Evolutionary conservation across 306 rosid genomes (phyloP), one percentile per base, ranked within the genome.

Genomic region (Trifolium fragiferum): DNA sequence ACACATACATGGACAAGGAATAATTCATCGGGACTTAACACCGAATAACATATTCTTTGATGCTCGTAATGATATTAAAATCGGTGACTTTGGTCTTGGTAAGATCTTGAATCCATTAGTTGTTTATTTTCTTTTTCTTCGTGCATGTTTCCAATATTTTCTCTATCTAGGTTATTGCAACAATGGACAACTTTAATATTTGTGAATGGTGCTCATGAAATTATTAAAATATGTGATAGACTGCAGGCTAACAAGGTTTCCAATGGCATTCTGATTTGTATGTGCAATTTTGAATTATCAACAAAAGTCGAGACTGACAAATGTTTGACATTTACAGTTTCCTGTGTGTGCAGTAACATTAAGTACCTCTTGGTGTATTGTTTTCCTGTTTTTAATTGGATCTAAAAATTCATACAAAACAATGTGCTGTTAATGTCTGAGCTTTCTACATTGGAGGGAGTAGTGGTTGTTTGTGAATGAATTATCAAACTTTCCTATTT

Each of bases 11-110:
- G 94, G 91, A 64, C 97, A 93, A 71, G 98, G 98, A 85, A 93
- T 93, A 83, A 91, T 93, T 70, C 98, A 93, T 81, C 94, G 98
- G 64, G 98, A 93, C 82, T 87, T 93, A 73, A 93, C 98, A 40
- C 98, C 97, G 10, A 93, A 16, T 73, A 93, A 93, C 86, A 93
- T 93, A 74, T 93, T 93, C 80, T 93, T 93, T 87, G 97, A 93
- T 90, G 97, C 98, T 8, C 94, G 98, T 68, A 91, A 89, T 62
- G 97, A 93, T 74, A 88, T 93, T 73, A 93, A 93, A 86, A 93
- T 93, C 66, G 98, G 98, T 68, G 98, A 93, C 86, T 93, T 93
- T 78, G 98, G 98, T 86, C 90, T 93, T 27, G 98, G 98, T 91
- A 86, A 85, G 93, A 75, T 88, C 40, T 51, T 35, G 60, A 68